These are phyloP conservation scores for Endothia cerciana DNA, from an alignment of 2,329 filamentous ascomycete species.

Conservation along the genomic window DNA sequence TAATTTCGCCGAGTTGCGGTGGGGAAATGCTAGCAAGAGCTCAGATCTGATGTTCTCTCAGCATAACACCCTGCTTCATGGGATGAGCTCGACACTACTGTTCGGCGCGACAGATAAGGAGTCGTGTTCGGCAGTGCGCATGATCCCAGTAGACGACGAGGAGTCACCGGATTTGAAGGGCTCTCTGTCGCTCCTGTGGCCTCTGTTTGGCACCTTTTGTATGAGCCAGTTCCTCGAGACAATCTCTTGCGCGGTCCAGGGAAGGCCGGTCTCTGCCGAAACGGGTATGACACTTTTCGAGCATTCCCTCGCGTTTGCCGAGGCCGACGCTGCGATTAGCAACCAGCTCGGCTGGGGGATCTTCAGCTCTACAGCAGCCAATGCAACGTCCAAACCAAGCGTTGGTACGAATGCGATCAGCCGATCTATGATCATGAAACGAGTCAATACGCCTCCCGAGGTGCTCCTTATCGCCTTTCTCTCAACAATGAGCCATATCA, in stretches of 20 bases:
- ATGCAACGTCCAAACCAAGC: slow-evolving; percentile 47
- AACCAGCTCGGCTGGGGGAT: slow-evolving; percentile 75
- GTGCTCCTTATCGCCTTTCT: slow-evolving; percentile 84
- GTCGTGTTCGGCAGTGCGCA: slow-evolving; percentile 75
- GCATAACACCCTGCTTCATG: slow-evolving; percentile 71
- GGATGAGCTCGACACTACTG: slow-evolving; percentile 71
- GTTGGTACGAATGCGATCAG: slow-evolving; percentile 52
- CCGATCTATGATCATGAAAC: slow-evolving; percentile 70
- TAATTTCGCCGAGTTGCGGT: slow-evolving; percentile 70
- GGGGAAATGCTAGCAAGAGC: slow-evolving; percentile 67
- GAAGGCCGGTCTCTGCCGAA: slow-evolving; percentile 77
- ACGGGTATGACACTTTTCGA: slow-evolving; percentile 97
- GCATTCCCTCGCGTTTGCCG: slow-evolving; percentile 92
- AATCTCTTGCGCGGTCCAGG: slow-evolving; percentile 84
- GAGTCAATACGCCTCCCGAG: slow-evolving; percentile 88
- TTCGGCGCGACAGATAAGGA: slow-evolving; percentile 74
- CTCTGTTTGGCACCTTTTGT: slow-evolving; percentile 70
- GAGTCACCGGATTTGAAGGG: slow-evolving; percentile 66
- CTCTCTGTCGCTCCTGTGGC: slow-evolving; percentile 78
- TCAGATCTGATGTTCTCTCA: slow-evolving; percentile 72
- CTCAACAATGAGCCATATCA: slow-evolving; percentile 87
- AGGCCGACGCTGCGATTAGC: slow-evolving; percentile 86
- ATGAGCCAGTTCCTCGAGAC: slow-evolving; percentile 89
- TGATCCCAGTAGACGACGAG: slow-evolving; percentile 63
- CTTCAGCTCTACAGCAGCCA: slow-evolving; percentile 53